These are phyloP conservation scores for Acanthochlamys bracteata DNA, from an alignment of 106 monocot genomes.

Conservation along the genomic window DNA sequence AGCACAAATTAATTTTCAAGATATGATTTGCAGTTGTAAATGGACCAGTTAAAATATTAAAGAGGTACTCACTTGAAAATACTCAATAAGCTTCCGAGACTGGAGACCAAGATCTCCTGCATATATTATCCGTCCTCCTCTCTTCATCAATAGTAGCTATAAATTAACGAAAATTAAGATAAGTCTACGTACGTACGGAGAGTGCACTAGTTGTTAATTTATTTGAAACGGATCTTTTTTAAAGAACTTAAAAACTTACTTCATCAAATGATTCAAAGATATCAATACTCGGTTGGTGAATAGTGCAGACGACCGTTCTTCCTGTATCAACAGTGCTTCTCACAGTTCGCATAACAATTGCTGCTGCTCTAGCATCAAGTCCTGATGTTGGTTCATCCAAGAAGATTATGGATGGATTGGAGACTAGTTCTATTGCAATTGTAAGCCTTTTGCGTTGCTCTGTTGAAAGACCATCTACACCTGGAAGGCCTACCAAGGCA, in stretches of 20 bases:
- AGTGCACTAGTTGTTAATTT: neutral
- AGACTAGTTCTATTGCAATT: constrained; percentile 82
- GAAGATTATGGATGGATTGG: constrained; percentile 93
- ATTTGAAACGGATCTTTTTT: neutral
- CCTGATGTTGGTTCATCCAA: constrained; percentile 99
- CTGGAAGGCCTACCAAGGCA: constrained; percentile 74
- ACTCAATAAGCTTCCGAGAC: constrained; percentile 63
- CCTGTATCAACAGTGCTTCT: constrained; percentile 87
- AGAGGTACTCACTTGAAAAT: constrained; percentile 94
- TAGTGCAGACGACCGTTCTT: constrained; percentile 88
- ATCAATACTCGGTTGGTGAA: constrained; percentile 96
- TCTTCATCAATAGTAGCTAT: constrained; percentile 78
- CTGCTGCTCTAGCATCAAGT: constrained; percentile 88
- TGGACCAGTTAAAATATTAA: too few species aligned
- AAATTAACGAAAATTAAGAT: constrained; percentile 1
- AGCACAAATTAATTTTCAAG: too few species aligned
- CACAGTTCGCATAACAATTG: constrained; percentile 92
- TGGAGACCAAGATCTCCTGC: constrained; percentile 62
- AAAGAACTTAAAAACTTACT: constrained; percentile 23
- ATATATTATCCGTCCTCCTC: constrained; percentile 82
- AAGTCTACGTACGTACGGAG: too few species aligned
- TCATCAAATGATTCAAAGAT: constrained; percentile 99
- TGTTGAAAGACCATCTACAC: constrained; percentile 68
- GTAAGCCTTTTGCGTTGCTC: constrained; percentile 91
- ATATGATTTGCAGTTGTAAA: too few species aligned